Conservation (phyloP, 495 filamentous ascomycete species). For the Neurospora discreta region DNA sequence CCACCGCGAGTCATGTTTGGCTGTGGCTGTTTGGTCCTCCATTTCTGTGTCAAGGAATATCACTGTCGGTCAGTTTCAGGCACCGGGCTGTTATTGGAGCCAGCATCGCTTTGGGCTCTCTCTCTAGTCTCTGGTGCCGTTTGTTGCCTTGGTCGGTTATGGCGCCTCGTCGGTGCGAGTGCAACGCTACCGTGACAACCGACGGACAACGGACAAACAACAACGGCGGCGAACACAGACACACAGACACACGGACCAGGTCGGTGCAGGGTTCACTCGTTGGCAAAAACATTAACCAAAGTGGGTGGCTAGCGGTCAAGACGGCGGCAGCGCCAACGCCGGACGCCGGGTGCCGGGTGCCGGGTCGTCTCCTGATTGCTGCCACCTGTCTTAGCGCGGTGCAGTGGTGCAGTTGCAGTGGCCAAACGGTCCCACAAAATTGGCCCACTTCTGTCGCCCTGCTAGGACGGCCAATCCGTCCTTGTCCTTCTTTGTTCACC, state of each 20-base stretch:
- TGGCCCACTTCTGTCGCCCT: not conserved
- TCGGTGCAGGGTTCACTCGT: not conserved
- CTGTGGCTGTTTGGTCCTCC: not conserved
- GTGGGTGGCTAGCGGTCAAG: not conserved
- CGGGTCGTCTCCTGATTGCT: not conserved
- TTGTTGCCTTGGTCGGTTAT: not conserved
- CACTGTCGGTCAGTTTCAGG: not conserved
- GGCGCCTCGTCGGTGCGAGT: not conserved
- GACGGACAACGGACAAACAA: not conserved
- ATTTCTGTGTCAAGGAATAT: not conserved
- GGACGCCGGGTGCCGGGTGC: not conserved
- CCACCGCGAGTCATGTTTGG: not conserved
- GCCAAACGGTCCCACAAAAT: not conserved
- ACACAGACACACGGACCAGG: not conserved
- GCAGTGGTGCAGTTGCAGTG: not conserved
- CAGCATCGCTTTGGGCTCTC: not conserved
- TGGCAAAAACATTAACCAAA: not conserved
- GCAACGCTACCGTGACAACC: not conserved
- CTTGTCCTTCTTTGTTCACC: not conserved
- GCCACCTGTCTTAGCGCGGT: not conserved
- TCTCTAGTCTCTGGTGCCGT: not conserved
- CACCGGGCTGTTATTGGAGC: conserved; percentile 1
- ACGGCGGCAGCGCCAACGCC: not conserved
- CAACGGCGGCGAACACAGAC: not conserved
- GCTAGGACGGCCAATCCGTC: not conserved